A percentile compares a stretch with the other conserved stretches of the same genome.
Conservation (phyloP, 2,329 filamentous ascomycete species). For the Colletotrichum sp. region DNA sequence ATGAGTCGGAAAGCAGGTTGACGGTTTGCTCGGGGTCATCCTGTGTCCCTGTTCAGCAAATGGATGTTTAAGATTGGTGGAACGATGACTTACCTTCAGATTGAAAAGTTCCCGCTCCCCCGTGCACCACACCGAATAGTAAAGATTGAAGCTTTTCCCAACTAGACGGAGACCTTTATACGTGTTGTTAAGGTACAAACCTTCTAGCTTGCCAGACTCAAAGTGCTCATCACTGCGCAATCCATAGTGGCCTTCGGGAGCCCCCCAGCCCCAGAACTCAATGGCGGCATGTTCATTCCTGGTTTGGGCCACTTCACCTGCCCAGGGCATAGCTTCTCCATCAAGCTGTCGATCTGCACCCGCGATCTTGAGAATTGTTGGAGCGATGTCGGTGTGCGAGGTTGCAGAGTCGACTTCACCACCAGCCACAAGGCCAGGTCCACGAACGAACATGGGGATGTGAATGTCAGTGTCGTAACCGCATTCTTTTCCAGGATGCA, state of each 20-base stretch:
- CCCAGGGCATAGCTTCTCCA: conserved; percentile 46
- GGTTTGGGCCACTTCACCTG: background rate
- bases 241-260: conserved; percentile 17
- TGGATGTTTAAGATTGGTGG: background rate
- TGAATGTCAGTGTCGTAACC: conserved; percentile 53
- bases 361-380: conserved; percentile 49
- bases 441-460: conserved; percentile 51
- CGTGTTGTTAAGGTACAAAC: conserved; percentile 45
- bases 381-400: conserved; percentile 56
- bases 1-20: background rate
- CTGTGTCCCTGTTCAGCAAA: background rate
- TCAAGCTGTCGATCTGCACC: conserved; percentile 48
- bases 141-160: conserved; percentile 51
- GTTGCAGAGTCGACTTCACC: conserved; percentile 40
- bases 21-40: background rate
- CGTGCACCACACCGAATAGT: conserved; percentile 62
- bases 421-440: conserved; percentile 44
- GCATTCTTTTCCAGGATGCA: conserved; percentile 52
- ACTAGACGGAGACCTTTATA: conserved; percentile 58
- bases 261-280: conserved; percentile 49
- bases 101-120: conserved; percentile 54
- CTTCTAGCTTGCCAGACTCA: conserved; percentile 46
- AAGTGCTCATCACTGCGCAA: conserved; percentile 4
- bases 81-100: conserved; percentile 41
- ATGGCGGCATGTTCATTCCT: conserved; percentile 52